phyloP scores from a whole-genome alignment of 352 stramenopile genomes.

The Phytophthora pisi region DNA sequence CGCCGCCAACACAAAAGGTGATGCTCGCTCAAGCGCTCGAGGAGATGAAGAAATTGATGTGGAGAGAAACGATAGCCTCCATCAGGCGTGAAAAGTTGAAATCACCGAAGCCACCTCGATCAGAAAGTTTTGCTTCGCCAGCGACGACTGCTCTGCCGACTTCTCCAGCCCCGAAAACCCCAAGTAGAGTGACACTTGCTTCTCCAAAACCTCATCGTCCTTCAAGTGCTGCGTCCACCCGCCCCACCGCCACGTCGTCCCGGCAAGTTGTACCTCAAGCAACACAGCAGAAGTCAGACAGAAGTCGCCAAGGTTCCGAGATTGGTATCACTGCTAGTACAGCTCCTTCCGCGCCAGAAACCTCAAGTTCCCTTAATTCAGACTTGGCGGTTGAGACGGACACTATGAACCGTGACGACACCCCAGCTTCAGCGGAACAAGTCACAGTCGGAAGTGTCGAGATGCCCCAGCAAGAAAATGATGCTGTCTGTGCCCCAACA shows the following conservation, averaged over 20 bases:
- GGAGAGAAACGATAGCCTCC: constrained; percentile 36
- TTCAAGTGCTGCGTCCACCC: constrained; percentile 22
- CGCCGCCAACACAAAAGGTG: constrained; percentile 28
- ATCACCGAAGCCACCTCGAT: constrained; percentile 15
- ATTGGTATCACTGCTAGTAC: not conserved
- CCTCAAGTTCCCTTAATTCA: not conserved
- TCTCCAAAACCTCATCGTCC: constrained; percentile 7
- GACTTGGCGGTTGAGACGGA: not conserved
- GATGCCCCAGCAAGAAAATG: not conserved
- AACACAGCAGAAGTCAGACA: not conserved
- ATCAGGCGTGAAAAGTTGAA: constrained; percentile 46
- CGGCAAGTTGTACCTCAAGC: not conserved
- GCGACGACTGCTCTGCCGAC: constrained; percentile 1
- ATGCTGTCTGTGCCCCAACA: not conserved
- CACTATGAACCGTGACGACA: not conserved
- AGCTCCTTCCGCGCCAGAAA: not conserved
- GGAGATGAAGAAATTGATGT: constrained; percentile 43
- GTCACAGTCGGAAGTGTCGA: not conserved
- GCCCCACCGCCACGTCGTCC: not conserved
- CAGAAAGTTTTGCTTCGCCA: not conserved
- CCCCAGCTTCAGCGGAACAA: not conserved
- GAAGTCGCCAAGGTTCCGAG: not conserved
- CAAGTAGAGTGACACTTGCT: constrained; percentile 1
- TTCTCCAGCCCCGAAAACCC: constrained; percentile 5
- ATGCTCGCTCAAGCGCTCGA: constrained; percentile 42